Evolutionary conservation across 371 early-diverging fungal species (phyloP).

Genomic region (Mucor lusitanicus): DNA sequence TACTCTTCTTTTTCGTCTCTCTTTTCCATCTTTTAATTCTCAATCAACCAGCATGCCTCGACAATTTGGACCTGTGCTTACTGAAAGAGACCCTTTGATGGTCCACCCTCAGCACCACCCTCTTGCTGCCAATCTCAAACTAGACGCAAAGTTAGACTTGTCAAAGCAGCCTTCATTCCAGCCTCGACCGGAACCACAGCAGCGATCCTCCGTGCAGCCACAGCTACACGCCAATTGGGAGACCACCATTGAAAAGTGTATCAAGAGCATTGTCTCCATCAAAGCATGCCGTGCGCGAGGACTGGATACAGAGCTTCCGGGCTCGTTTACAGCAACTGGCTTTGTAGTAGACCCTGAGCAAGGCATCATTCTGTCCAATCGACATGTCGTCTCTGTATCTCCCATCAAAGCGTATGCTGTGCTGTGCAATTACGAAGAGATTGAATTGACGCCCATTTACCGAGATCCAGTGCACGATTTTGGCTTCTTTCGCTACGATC

Average conservation of each 20-base stretch:
- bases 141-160: not conserved
- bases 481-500: constrained; percentile 88
- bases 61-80: constrained; percentile 11
- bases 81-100: constrained; percentile 9
- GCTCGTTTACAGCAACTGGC: constrained; percentile 82
- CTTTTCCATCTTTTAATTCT: not conserved
- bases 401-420: constrained; percentile 84
- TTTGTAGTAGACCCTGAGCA: constrained; percentile 86
- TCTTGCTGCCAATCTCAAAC: not conserved
- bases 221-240: constrained; percentile 58
- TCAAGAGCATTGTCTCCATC: constrained; percentile 85
- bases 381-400: constrained; percentile 86
- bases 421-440: constrained; percentile 86
- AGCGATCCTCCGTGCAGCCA: not conserved
- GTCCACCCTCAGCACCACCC: not conserved
- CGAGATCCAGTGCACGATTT: constrained; percentile 92
- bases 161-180: not conserved
- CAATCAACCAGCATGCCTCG: constrained; percentile 13
- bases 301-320: constrained; percentile 89
- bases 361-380: constrained; percentile 89
- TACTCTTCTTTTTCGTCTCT: not conserved
- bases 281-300: constrained; percentile 79
- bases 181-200: not conserved
- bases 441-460: constrained; percentile 81
- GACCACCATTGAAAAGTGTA: constrained; percentile 69